Conservation (phyloP, 805 yeast genomes). For the Candida multigemmis region DNA sequence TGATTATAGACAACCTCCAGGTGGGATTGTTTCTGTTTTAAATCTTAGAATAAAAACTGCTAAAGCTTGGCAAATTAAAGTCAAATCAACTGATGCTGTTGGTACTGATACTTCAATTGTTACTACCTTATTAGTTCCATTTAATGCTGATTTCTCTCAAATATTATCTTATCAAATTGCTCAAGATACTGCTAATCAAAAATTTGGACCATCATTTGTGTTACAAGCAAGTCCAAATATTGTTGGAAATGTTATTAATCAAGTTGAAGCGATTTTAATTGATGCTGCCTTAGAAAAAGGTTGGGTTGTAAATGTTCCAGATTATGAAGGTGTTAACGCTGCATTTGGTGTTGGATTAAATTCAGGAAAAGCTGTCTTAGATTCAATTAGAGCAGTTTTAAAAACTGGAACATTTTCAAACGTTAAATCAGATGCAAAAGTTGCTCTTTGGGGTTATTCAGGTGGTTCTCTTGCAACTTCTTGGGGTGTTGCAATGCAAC, state of each 20-base stretch:
- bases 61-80: slow-evolving; percentile 14
- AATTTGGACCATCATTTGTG: slow-evolving; percentile 14
- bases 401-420: slow-evolving; percentile 9
- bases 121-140: slow-evolving; percentile 12
- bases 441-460: slow-evolving; percentile 19
- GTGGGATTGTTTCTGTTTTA: slow-evolving; percentile 2
- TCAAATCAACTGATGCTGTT: slow-evolving; percentile 11
- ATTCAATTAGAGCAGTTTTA: slow-evolving; percentile 15
- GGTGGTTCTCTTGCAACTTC: slow-evolving; percentile 22
- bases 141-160: slow-evolving; percentile 12
- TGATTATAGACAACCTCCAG: slow-evolving; percentile 5
- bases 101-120: slow-evolving; percentile 11
- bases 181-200: slow-evolving; percentile 9
- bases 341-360: slow-evolving; percentile 14
- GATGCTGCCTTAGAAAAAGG: slow-evolving; percentile 9
- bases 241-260: slow-evolving; percentile 6
- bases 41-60: slow-evolving; percentile 4
- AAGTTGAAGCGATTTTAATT: slow-evolving; percentile 9
- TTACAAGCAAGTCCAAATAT: slow-evolving; percentile 6
- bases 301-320: slow-evolving; percentile 13
- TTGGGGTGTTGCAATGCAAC: slow-evolving; percentile 19
- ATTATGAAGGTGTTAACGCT: slow-evolving; percentile 17
- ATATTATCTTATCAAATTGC: slow-evolving; percentile 14
- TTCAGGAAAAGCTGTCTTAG: slow-evolving; percentile 15
- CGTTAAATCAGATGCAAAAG: slow-evolving; percentile 9